Conservation (phyloP, 2,329 filamentous ascomycete genomes). For the Aspergillus quadrilineatus region DNA sequence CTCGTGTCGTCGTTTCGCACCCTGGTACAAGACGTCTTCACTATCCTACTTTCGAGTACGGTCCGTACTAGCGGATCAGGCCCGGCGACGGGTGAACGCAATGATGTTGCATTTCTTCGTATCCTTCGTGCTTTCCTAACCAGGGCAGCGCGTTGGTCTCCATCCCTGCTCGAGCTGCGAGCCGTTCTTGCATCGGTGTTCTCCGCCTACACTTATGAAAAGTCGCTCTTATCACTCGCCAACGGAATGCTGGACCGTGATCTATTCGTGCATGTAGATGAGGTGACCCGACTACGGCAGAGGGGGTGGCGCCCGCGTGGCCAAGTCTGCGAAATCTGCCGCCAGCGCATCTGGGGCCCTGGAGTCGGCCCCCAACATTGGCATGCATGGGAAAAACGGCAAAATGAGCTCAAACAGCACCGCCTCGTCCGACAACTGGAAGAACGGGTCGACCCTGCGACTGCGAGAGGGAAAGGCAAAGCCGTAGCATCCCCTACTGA, state of each 20-base stretch:
- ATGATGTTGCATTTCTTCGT: constrained; percentile 76
- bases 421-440: constrained; percentile 32
- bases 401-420: constrained; percentile 33
- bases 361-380: constrained; percentile 76
- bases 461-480: constrained; percentile 41
- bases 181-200: constrained; percentile 86
- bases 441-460: constrained; percentile 28
- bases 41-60: constrained; percentile 75
- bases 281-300: constrained; percentile 72
- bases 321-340: constrained; percentile 84
- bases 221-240: constrained; percentile 79
- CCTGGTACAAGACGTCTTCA: constrained; percentile 87
- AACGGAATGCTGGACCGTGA: constrained; percentile 86
- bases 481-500: constrained; percentile 28
- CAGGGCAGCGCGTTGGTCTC: constrained; percentile 75
- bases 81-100: constrained; percentile 32
- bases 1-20: constrained; percentile 68
- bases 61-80: constrained; percentile 49
- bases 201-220: constrained; percentile 91
- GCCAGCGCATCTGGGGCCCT: constrained; percentile 81
- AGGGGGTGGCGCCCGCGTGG: constrained; percentile 85
- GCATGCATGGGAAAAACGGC: constrained; percentile 72
- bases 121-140: constrained; percentile 86
- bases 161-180: constrained; percentile 82
- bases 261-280: constrained; percentile 77